Percentiles rank a stretch among this genome's conserved stretches.
Conservation (phyloP, 2,329 filamentous ascomycete species). For the Diplodia seriata region DNA sequence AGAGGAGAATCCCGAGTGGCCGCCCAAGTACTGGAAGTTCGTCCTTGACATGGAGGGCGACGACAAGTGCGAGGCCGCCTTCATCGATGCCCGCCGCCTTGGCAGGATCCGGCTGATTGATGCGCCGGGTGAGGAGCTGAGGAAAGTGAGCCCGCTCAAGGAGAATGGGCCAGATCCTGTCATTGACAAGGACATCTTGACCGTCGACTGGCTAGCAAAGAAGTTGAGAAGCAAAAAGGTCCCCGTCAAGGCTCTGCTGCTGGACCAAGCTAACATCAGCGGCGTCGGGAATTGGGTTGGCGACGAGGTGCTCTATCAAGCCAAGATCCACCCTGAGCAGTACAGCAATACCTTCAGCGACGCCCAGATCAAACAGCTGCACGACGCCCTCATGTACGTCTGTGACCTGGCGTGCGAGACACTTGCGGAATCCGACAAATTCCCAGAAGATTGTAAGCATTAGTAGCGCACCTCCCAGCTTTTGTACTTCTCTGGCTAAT, state of each 20-base stretch:
- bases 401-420: constrained; percentile 80
- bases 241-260: constrained; percentile 84
- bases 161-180: constrained; percentile 96
- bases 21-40: constrained; percentile 90
- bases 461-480: constrained; percentile 17
- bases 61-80: constrained; percentile 73
- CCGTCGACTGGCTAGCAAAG: constrained; percentile 73
- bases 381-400: constrained; percentile 76
- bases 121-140: constrained; percentile 76
- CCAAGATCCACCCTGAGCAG: constrained; percentile 88
- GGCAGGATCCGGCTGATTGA: constrained; percentile 82
- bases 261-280: constrained; percentile 87
- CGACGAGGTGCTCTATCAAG: constrained; percentile 91
- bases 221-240: constrained; percentile 79
- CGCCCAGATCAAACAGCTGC: constrained; percentile 72
- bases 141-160: constrained; percentile 77
- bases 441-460: constrained; percentile 75
- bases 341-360: constrained; percentile 83
- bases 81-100: constrained; percentile 82
- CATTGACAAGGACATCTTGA: constrained; percentile 77
- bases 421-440: constrained; percentile 81
- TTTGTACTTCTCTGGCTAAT: not conserved
- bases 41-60: constrained; percentile 69
- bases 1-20: constrained; percentile 72
- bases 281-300: constrained; percentile 98